These are phyloP conservation scores for Tuctoria greenei DNA, from an alignment of 176 grass and related monocot genomes.

Conservation along the genomic window DNA sequence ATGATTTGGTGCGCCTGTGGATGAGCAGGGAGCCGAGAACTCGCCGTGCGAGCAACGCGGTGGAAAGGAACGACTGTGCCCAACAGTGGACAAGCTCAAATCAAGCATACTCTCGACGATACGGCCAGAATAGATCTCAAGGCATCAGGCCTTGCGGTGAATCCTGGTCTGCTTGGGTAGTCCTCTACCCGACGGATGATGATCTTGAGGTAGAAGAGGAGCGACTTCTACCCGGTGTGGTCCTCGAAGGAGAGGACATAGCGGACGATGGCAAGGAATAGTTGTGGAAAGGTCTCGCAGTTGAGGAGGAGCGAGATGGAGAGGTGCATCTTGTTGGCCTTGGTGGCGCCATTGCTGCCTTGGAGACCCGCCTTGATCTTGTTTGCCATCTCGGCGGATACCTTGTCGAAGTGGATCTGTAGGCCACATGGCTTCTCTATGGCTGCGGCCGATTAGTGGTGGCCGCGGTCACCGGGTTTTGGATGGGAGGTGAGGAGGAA, in stretches of 20 bases:
- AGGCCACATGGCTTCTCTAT: conserved; percentile 66
- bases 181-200: conserved; percentile 59
- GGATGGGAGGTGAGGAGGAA: no score
- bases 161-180: no score
- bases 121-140: no score
- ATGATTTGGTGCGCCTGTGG: conserved; percentile 3
- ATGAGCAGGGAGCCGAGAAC: conserved; percentile 1
- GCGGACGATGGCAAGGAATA: conserved; percentile 80
- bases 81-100: conserved; percentile 10
- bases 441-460: not conserved
- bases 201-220: conserved; percentile 79
- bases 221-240: conserved; percentile 75
- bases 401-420: conserved; percentile 80
- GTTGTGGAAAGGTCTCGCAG: conserved; percentile 60
- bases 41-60: conserved; percentile 17
- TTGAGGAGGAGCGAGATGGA: conserved; percentile 76
- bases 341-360: conserved; percentile 53
- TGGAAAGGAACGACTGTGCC: not conserved
- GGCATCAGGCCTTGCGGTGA: no score
- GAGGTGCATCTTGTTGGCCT: conserved; percentile 69
- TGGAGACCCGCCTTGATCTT: conserved; percentile 77
- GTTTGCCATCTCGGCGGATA: conserved; percentile 63
- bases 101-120: no score
- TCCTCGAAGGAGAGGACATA: conserved; percentile 80
- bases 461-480: not conserved